Conservation (phyloP, 331 rosid genomes). For the Acacia pycnantha region DNA sequence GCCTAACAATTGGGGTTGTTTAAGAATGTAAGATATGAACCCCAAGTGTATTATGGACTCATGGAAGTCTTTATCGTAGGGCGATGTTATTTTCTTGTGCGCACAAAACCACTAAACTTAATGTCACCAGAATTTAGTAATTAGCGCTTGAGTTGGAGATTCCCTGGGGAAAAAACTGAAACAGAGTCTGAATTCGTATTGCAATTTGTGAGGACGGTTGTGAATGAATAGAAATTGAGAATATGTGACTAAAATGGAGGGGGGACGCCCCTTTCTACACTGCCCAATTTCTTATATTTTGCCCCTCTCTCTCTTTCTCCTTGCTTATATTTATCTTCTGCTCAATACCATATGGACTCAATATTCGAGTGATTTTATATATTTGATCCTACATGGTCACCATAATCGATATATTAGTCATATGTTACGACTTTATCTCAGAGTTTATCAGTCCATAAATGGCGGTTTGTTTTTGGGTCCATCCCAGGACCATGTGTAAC, state of each 20-base stretch:
- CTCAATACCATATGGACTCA: no score
- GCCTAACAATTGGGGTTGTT: slow-evolving; percentile 20
- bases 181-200: background rate
- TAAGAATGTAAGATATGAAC: slow-evolving; percentile 20
- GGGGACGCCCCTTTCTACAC: background rate
- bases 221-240: background rate
- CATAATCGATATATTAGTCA: no score
- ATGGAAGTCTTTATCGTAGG: background rate
- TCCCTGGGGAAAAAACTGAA: background rate
- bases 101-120: background rate
- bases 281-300: no score
- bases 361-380: no score
- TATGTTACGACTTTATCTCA: no score
- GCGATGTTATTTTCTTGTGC: background rate
- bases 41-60: slow-evolving; percentile 8
- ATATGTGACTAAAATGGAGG: background rate
- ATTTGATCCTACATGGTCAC: no score
- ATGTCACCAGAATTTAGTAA: background rate
- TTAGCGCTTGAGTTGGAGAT: background rate
- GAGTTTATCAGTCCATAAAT: no score
- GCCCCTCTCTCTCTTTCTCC: no score
- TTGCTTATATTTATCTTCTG: no score
- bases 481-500: background rate
- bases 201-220: background rate
- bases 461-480: background rate